Percentiles rank a stretch among this genome's conserved stretches.
phyloP scores from a whole-genome alignment of 2,329 filamentous ascomycete species.

The Pseudogymnoascus sp. region DNA sequence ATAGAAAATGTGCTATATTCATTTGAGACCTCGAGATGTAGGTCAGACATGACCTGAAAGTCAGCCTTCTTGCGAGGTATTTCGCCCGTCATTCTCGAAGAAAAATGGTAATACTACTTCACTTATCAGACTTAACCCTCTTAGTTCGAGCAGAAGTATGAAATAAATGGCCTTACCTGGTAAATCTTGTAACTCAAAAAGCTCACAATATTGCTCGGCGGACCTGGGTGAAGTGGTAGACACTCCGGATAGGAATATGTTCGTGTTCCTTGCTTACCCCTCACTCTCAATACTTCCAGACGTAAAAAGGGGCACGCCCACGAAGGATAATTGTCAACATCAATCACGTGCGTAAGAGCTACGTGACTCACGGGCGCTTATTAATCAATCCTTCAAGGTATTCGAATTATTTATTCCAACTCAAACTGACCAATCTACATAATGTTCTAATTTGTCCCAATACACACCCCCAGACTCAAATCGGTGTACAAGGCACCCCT shows the following conservation, averaged over 20 bases:
- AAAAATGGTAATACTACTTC: neutral
- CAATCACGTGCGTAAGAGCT: neutral
- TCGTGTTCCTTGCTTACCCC: neutral
- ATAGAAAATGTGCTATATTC: conserved; percentile 38
- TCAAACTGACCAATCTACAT: neutral
- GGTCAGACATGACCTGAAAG: conserved; percentile 41
- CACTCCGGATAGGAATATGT: neutral
- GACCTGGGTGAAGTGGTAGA: neutral
- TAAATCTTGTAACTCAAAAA: neutral
- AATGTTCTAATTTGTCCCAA: neutral
- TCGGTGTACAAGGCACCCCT: neutral
- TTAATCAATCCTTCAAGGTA: neutral
- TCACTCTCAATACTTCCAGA: neutral
- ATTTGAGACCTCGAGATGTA: conserved; percentile 40
- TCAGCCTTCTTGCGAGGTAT: neutral
- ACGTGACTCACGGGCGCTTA: conserved; percentile 5
- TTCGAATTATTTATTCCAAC: neutral
- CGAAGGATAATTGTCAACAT: neutral
- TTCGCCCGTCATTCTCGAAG: neutral
- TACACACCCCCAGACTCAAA: neutral
- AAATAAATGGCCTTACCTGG: neutral
- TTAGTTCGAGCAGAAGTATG: neutral
- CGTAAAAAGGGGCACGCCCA: neutral
- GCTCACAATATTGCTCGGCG: neutral
- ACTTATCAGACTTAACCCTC: neutral